These are phyloP conservation scores for Eucommia ulmoides DNA, from an alignment of 257 asterid genomes.

Conservation along the genomic window DNA sequence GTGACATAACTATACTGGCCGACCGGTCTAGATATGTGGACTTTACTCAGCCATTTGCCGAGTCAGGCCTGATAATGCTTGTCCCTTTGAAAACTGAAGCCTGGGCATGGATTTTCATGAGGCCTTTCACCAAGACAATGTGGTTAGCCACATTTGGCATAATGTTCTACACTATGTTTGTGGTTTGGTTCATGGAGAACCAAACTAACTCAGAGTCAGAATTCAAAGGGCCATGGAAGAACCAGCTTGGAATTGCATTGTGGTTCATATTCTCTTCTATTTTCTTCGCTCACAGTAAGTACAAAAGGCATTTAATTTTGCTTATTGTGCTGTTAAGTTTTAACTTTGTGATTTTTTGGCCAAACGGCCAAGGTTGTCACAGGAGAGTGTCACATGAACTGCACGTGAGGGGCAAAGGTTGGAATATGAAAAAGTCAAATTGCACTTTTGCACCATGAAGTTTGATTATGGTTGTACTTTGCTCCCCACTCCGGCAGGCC, in stretches of 20 bases:
- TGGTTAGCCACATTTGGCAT: slow-evolving; percentile 21
- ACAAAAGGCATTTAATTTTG: no score
- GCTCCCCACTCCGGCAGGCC: no score
- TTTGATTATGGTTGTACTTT: no score
- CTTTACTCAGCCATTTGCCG: slow-evolving; percentile 27
- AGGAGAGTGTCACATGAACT: no score
- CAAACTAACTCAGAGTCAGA: slow-evolving; percentile 17
- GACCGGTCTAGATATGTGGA: slow-evolving; percentile 19
- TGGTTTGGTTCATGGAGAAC: slow-evolving; percentile 31
- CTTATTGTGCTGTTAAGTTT: no score
- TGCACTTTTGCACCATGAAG: no score
- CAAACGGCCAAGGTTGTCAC: no score
- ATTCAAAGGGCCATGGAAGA: slow-evolving; percentile 19
- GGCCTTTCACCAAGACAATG: slow-evolving; percentile 23
- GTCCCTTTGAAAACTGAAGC: slow-evolving; percentile 14
- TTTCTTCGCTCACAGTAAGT: slow-evolving; percentile 30
- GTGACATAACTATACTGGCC: slow-evolving; percentile 23
- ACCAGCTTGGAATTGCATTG: slow-evolving; percentile 24
- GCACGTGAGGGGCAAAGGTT: no score
- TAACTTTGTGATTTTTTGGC: no score
- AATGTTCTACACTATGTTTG: slow-evolving; percentile 24
- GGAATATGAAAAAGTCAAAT: no score
- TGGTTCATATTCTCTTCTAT: slow-evolving; percentile 39
- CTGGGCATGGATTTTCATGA: slow-evolving; percentile 20
- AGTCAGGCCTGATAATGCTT: slow-evolving; percentile 27